Evolutionary conservation across 2,329 filamentous ascomycete genomes (phyloP).

Genomic region (Cercospora janseana): DNA sequence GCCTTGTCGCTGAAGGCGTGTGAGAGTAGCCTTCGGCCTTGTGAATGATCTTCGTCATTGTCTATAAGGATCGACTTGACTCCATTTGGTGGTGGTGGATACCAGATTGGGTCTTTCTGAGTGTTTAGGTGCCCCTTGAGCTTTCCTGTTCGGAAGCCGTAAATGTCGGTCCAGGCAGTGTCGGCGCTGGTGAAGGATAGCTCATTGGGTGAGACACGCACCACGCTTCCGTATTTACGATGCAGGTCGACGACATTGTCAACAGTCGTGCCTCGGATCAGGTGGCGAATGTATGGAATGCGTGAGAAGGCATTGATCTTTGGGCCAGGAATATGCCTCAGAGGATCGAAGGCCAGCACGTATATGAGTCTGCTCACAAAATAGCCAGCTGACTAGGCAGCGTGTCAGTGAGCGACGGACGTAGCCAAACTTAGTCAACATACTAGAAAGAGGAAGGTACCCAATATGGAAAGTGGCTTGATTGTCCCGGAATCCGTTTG

Average conservation of each 20-base stretch:
- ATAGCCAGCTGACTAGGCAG: slow-evolving; percentile 17
- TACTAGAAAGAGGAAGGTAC: slow-evolving; percentile 20
- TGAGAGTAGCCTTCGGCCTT: slow-evolving; percentile 41
- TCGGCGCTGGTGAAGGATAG: slow-evolving; percentile 47
- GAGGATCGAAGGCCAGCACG: slow-evolving; percentile 45
- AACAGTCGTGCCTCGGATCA: slow-evolving; percentile 28
- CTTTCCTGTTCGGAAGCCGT: slow-evolving; percentile 40
- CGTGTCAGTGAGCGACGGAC: not conserved
- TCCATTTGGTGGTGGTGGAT: slow-evolving; percentile 35
- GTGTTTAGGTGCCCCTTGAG: slow-evolving; percentile 37
- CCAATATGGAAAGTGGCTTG: slow-evolving; percentile 17
- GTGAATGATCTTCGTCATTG: slow-evolving; percentile 41
- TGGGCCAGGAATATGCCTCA: slow-evolving; percentile 47
- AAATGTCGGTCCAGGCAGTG: slow-evolving; percentile 46
- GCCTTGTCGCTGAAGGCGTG: slow-evolving; percentile 47
- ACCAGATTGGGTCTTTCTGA: slow-evolving; percentile 41
- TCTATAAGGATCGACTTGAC: slow-evolving; percentile 35
- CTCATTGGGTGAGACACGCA: slow-evolving; percentile 45
- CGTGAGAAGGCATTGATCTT: slow-evolving; percentile 32
- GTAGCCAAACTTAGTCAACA: not conserved
- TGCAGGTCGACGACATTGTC: slow-evolving; percentile 47
- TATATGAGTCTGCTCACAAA: slow-evolving; percentile 34
- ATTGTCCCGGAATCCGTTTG: not conserved
- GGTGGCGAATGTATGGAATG: slow-evolving; percentile 29
- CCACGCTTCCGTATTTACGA: slow-evolving; percentile 44